These are phyloP conservation scores for Ganoderma lucidum DNA, from an alignment of 1,284 basidiomycete genomes.

Conservation along the genomic window DNA sequence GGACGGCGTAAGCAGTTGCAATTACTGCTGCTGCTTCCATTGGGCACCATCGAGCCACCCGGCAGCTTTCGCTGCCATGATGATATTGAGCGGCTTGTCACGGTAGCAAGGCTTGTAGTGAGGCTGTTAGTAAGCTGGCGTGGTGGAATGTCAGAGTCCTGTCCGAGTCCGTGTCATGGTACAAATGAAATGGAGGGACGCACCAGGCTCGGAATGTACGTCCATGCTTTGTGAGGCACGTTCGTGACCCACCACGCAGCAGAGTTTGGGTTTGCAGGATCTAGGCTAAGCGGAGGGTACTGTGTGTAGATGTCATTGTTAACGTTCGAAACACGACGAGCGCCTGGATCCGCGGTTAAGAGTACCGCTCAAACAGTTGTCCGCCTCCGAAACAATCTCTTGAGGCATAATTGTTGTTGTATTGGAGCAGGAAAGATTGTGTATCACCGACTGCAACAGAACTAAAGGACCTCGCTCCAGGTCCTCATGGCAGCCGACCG, in stretches of 20 bases:
- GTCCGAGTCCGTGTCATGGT: neutral
- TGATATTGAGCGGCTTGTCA: neutral
- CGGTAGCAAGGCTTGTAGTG: too few species aligned
- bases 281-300: neutral
- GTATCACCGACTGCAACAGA: neutral
- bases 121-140: neutral
- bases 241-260: neutral
- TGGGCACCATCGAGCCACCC: too few species aligned
- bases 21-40: neutral
- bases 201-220: neutral
- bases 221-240: neutral
- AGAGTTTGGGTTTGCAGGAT: neutral
- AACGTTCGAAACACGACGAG: neutral
- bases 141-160: neutral
- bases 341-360: neutral
- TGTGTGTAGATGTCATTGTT: too few species aligned
- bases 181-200: neutral
- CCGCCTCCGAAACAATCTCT: neutral
- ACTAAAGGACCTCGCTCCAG: neutral
- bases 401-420: too few species aligned
- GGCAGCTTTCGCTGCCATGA: too few species aligned
- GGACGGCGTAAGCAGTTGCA: neutral
- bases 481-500: neutral
- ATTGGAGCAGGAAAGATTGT: too few species aligned
- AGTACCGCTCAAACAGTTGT: neutral